phyloP scores from a whole-genome alignment of 2,329 filamentous ascomycete genomes.

The Fusarium haematococcum region DNA sequence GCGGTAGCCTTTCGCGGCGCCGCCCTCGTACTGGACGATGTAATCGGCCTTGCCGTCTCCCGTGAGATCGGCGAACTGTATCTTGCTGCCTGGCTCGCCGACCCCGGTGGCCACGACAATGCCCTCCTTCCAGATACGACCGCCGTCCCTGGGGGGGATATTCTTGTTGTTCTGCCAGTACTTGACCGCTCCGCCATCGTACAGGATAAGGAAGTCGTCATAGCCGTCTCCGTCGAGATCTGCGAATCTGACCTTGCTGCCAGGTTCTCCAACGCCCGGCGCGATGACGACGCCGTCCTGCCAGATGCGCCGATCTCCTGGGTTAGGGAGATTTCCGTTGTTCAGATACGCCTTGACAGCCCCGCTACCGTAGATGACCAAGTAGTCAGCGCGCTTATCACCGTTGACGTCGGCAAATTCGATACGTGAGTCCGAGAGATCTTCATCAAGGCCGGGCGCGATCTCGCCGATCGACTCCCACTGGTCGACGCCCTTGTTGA shows the following conservation, averaged over 20 bases:
- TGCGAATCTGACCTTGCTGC: neutral
- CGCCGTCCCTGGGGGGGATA: constrained; percentile 4
- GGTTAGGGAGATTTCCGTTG: neutral
- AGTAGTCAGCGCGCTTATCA: neutral
- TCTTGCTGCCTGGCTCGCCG: constrained; percentile 16
- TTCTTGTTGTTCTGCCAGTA: constrained; percentile 21
- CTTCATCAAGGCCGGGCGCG: constrained; percentile 8
- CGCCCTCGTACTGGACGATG: constrained; percentile 21
- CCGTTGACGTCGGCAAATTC: constrained; percentile 14
- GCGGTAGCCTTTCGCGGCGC: constrained; percentile 11
- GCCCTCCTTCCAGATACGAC: constrained; percentile 29
- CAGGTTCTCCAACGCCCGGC: neutral
- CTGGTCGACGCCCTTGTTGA: constrained; percentile 8
- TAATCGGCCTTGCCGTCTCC: constrained; percentile 24
- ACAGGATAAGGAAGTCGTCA: constrained; percentile 15
- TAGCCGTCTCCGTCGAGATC: constrained; percentile 16
- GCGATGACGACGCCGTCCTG: neutral
- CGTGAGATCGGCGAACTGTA: constrained; percentile 18
- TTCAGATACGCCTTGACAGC: constrained; percentile 9
- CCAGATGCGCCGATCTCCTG: neutral
- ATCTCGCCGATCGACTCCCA: constrained; percentile 11
- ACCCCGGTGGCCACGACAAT: constrained; percentile 4
- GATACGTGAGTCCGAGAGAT: constrained; percentile 1
- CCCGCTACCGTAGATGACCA: constrained; percentile 1
- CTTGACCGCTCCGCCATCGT: constrained; percentile 20